These are phyloP conservation scores for Crinitomyces ghanaensis DNA, from an alignment of 805 yeast species.

Conservation along the genomic window DNA sequence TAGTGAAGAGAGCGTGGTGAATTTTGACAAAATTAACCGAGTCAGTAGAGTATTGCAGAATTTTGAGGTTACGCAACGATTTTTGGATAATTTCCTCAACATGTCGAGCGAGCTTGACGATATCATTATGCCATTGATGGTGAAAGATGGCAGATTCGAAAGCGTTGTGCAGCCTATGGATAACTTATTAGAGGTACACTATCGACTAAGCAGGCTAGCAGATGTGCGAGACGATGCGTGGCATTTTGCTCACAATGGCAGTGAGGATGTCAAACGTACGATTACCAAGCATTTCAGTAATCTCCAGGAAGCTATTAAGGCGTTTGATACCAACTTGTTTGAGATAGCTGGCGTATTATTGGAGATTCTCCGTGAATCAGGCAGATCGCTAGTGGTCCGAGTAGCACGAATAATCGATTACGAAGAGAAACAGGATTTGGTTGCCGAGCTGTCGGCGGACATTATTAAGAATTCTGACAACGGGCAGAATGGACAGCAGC, in stretches of 20 bases:
- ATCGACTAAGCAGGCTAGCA: constrained; percentile 52
- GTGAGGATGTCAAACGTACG: constrained; percentile 59
- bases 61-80: constrained; percentile 54
- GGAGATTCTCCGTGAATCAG: constrained; percentile 59
- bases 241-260: constrained; percentile 38
- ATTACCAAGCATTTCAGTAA: constrained; percentile 46
- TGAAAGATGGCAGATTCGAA: constrained; percentile 34
- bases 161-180: too few relatives aligned
- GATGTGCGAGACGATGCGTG: constrained; percentile 70
- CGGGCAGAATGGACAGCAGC: too few relatives aligned
- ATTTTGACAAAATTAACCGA: constrained; percentile 57
- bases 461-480: constrained; percentile 10
- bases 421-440: constrained; percentile 71
- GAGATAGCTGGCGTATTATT: constrained; percentile 59
- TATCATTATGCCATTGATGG: constrained; percentile 45
- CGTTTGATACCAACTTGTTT: constrained; percentile 51
- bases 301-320: constrained; percentile 36
- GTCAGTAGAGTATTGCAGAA: constrained; percentile 61
- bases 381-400: constrained; percentile 55
- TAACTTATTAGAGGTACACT: constrained; percentile 57
- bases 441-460: constrained; percentile 29
- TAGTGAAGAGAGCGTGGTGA: constrained; percentile 46
- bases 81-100: constrained; percentile 49
- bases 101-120: constrained; percentile 40
- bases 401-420: constrained; percentile 65